Base-by-base conservation (phyloP, 495 filamentous ascomycete species). In the Xylaria venustula region DNA sequence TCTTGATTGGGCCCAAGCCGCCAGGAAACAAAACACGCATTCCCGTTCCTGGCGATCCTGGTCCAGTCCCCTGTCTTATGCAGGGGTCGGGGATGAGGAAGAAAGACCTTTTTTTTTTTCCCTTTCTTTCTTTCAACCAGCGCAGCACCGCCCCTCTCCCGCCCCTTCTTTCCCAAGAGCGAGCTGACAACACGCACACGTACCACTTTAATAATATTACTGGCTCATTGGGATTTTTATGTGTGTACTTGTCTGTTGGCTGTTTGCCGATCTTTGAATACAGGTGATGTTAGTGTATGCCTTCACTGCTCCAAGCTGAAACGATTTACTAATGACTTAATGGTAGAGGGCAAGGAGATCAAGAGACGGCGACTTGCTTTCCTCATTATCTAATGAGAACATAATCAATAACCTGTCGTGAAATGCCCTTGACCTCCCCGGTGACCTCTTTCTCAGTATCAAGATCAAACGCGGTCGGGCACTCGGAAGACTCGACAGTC, bases 1-100 rank as follows among this genome's bases (percentile, higher is more conserved):
- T 55, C 36, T 30, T 6, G 11, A 12, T 17, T 45, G 40, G 45
- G 17, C 11, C 30, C 28, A 7, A 37, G 44, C 9, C 11, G n/a
- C 42, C 20, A 49, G 44, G 45, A 37, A 58, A 28, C 32, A 19
- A 7, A 22, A 23, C 44, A 40, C 44, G 54, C 54, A 49, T 49
- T 58, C 44, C 54, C 45, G 54, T 58, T n/a, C 54, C 54, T 58
- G 44, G 45, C 54, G 42, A 49, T 49, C 42, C 54, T 57, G 36
- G 51, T 2, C 51, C 53, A 34, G n/a, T 55, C 53, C 52, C 53
- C 53, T 11, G 30, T 22, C 14, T 3, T 45, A 55, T 55, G 53
- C 53, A 55, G 53, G 53, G 53, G 53, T 55, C 26, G 53, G 53
- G 53, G 53, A 25, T 20, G 30, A 55, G n/a, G 32, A 30, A 44